Percentiles rank a stretch among this genome's conserved stretches.
These are phyloP conservation scores for Madurella fahalii DNA, from an alignment of 2,329 filamentous ascomycete species.

Conservation along the genomic window DNA sequence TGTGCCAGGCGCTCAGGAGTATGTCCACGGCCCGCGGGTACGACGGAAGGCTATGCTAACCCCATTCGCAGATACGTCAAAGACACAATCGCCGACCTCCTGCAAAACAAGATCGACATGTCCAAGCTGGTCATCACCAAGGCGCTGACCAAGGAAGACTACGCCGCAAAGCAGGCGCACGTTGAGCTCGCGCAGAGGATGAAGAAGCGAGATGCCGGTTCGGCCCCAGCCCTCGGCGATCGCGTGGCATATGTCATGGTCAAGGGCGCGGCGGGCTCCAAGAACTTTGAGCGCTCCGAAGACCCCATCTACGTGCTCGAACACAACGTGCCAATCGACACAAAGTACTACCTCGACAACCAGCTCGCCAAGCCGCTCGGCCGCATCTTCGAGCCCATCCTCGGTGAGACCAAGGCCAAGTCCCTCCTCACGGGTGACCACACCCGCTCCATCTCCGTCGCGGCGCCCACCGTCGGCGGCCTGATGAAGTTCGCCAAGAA, in stretches of 20 bases:
- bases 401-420: conserved; percentile 86
- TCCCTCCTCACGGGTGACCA: conserved; percentile 88
- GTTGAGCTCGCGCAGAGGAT: conserved; percentile 93
- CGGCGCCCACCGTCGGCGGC: conserved; percentile 84
- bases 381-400: conserved; percentile 95
- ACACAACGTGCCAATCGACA: conserved; percentile 96
- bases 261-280: conserved; percentile 81
- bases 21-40: conserved; percentile 40
- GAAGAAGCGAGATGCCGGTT: conserved; percentile 94
- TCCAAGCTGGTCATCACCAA: conserved; percentile 99
- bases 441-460: conserved; percentile 89
- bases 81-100: conserved; percentile 85
- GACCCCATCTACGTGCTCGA: conserved; percentile 96
- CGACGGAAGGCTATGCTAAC: conserved; percentile 25
- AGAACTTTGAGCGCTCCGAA: conserved; percentile 96
- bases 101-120: conserved; percentile 98
- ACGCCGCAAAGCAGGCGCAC: conserved; percentile 90
- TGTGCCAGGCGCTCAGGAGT: conserved; percentile 87
- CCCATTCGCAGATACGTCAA: conserved; percentile 74
- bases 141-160: conserved; percentile 84
- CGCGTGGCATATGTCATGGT: conserved; percentile 98
- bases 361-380: conserved; percentile 91
- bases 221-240: conserved; percentile 86
- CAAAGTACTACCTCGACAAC: conserved; percentile 97
- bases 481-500: conserved; percentile 99